Base-by-base conservation (phyloP, 352 stramenopile species). In the Phytopythium delawarense region DNA sequence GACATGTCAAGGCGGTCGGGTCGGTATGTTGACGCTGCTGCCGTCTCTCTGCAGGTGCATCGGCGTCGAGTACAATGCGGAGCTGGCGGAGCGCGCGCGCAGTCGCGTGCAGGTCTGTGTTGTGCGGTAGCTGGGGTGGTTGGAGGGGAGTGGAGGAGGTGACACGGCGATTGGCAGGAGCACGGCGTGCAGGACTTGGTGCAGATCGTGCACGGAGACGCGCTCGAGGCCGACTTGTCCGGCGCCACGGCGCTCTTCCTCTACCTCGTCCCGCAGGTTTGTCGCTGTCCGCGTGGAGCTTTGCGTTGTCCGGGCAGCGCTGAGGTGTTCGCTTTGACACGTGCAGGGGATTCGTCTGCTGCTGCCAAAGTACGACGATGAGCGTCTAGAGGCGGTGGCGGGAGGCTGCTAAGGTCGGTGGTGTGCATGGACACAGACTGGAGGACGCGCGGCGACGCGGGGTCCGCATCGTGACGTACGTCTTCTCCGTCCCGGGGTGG, bases 401-500 rank as follows among this genome's bases (percentile, higher is more conserved):
- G n/a, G n/a, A n/a, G n/a, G n/a, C n/a, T 12, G 12, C 7, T 40
- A 40, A 40, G 35, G 9, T 16, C 35, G 35, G n/a, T n/a, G n/a
- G n/a, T n/a, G n/a, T n/a, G n/a, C n/a, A n/a, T n/a, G n/a, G n/a
- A n/a, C n/a, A 6, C 64, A 93, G 84, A 52, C 67, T 94, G 18
- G 79, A 91, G 68, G 82, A 91, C 75, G 81, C 85, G 4, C 73
- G 76, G 13, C 59, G 59, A 30, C 70, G 76, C 8, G 70, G 76
- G 25, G 72, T 94, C 21, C 81, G 82, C 42, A 91, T 94, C 49
- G 82, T 89, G 40, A 91, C 86, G 49, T 92, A 94, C 61, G 80
- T 94, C 34, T 94, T 94, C 55, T 88, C 83, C 1, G 75, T 94
- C 46, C 86, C 86, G 59, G 81, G 80, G 7, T 94, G 86, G 86